Percentiles rank a stretch among this genome's conserved stretches.
Conservation (phyloP, 805 yeast genomes). For the Yarrowia keelungensis region DNA sequence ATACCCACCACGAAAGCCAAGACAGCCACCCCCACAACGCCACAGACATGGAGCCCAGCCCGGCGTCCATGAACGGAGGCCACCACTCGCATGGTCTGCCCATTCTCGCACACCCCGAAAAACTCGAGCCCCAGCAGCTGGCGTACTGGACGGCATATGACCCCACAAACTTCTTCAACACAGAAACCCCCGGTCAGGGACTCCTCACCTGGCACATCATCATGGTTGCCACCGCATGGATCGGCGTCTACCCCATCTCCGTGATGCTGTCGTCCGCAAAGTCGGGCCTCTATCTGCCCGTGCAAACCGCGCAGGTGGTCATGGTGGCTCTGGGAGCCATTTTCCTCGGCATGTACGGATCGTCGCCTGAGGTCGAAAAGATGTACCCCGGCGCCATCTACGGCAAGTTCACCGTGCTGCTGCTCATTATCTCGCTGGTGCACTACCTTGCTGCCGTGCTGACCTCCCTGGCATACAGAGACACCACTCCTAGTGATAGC, state of each 20-base stretch:
- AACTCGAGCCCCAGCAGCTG: slow-evolving; percentile 73
- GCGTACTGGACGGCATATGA: slow-evolving; percentile 80
- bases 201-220: slow-evolving; percentile 64
- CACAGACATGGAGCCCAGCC: slow-evolving; percentile 18
- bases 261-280: slow-evolving; percentile 67
- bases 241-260: slow-evolving; percentile 70
- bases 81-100: slow-evolving; percentile 71
- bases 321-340: slow-evolving; percentile 60
- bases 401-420: slow-evolving; percentile 65
- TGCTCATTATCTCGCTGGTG: slow-evolving; percentile 59
- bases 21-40: background rate
- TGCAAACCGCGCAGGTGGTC: slow-evolving; percentile 59
- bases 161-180: slow-evolving; percentile 70
- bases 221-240: slow-evolving; percentile 55
- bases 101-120: slow-evolving; percentile 62
- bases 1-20: background rate
- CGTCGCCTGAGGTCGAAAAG: slow-evolving; percentile 57
- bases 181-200: slow-evolving; percentile 56
- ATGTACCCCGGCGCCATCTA: slow-evolving; percentile 83
- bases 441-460: slow-evolving; percentile 66
- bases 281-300: slow-evolving; percentile 65
- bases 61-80: slow-evolving; percentile 29
- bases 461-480: slow-evolving; percentile 56
- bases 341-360: slow-evolving; percentile 62
- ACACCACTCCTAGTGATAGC: slow-evolving; percentile 43